These are phyloP conservation scores for Yarrowia sp. DNA, from an alignment of 805 yeast genomes.

Conservation along the genomic window DNA sequence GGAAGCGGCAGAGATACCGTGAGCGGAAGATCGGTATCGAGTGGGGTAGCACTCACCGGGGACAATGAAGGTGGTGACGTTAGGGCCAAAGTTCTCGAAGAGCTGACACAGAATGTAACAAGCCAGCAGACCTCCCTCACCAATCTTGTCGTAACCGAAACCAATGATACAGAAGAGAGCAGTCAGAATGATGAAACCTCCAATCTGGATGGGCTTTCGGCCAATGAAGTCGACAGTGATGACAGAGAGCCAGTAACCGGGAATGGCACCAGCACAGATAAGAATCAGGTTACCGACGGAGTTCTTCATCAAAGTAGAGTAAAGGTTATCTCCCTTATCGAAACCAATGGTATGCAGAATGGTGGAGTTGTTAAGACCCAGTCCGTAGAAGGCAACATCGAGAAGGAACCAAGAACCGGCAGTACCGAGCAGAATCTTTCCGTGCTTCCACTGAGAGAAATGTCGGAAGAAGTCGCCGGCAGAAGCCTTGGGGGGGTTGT, in stretches of 20 bases:
- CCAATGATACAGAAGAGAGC: conserved; percentile 55
- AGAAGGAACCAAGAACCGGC: conserved; percentile 60
- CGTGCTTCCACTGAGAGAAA: conserved; percentile 82
- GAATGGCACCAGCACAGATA: conserved; percentile 84
- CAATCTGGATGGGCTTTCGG: conserved; percentile 55
- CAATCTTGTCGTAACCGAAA: conserved; percentile 46
- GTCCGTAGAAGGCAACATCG: conserved; percentile 64
- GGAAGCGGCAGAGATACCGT: conserved; percentile 61
- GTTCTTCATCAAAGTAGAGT: conserved; percentile 45
- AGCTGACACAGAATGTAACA: conserved; percentile 58
- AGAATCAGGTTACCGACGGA: conserved; percentile 85
- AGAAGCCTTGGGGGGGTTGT: conserved; percentile 70
- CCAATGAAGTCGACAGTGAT: conserved; percentile 55
- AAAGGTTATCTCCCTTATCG: conserved; percentile 68
- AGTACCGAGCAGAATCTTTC: conserved; percentile 63
- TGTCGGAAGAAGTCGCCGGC: conserved; percentile 66
- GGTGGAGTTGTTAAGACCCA: conserved; percentile 54
- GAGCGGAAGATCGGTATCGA: conserved; percentile 62
- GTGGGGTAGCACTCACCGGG: conserved; percentile 69
- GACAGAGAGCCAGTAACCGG: conserved; percentile 60
- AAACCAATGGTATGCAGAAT: conserved; percentile 47
- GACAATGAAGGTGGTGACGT: conserved; percentile 58
- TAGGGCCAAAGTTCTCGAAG: conserved; percentile 67
- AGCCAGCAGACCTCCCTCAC: conserved; percentile 43
- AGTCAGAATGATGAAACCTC: conserved; percentile 56